Conservation (phyloP, 2,329 filamentous ascomycete genomes). For the Trichoderma sp. region DNA sequence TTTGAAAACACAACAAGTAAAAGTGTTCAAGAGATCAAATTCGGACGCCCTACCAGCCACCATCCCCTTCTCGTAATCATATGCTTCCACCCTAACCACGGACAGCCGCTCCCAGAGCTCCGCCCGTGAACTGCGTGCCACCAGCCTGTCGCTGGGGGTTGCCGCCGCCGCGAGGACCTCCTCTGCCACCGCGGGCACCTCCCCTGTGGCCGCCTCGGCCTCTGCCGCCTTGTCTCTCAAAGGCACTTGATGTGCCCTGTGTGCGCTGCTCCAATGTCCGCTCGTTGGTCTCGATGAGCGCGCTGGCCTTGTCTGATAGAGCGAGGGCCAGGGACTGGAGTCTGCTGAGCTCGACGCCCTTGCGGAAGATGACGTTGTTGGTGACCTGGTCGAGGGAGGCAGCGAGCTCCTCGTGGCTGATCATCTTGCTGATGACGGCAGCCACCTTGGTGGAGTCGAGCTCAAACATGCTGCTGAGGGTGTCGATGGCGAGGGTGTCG, state of each 20-base stretch:
- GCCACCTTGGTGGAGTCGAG: constrained; percentile 85
- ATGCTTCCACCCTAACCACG: constrained; percentile 48
- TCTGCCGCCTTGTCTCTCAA: constrained; percentile 86
- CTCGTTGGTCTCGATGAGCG: constrained; percentile 96
- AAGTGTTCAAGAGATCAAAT: constrained; percentile 19
- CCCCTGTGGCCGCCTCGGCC: constrained; percentile 67
- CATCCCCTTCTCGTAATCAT: constrained; percentile 15
- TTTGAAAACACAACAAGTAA: constrained; percentile 13
- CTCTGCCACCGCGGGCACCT: constrained; percentile 62
- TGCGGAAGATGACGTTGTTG: constrained; percentile 96
- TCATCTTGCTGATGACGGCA: constrained; percentile 99
- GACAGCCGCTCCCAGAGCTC: constrained; percentile 71
- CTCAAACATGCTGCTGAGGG: constrained; percentile 93
- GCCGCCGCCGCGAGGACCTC: constrained; percentile 60
- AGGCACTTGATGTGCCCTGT: constrained; percentile 91
- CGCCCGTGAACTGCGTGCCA: constrained; percentile 79
- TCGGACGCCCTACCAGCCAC: constrained; percentile 23
- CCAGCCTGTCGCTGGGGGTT: constrained; percentile 66
- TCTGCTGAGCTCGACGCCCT: constrained; percentile 96
- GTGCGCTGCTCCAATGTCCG: constrained; percentile 95
- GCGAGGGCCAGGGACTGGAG: constrained; percentile 94
- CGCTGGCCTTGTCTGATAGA: constrained; percentile 92
- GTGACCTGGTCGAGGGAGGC: constrained; percentile 98
- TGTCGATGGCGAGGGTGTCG: constrained; percentile 87
- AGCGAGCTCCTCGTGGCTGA: constrained; percentile 96